Evolutionary conservation across 495 filamentous ascomycete species (phyloP).

Genomic region (Penicillium ochrochloron): DNA sequence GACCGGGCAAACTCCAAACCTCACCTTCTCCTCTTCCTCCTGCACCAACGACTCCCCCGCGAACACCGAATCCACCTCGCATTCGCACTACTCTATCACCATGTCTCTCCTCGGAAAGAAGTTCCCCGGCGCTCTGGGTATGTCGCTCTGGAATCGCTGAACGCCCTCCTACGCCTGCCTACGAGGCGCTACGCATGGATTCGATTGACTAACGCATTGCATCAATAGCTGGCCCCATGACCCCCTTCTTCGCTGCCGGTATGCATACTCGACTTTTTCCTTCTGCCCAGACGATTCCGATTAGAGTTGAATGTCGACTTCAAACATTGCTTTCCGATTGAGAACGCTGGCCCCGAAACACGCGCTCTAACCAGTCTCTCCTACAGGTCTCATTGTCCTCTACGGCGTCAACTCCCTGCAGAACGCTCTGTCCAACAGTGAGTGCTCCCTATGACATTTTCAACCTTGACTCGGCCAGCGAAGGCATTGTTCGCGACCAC

Average conservation of each 20-base stretch:
- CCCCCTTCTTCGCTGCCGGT: conserved; percentile 94
- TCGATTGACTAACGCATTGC: conserved; percentile 36
- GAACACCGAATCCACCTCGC: conserved; percentile 40
- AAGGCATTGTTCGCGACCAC: neutral
- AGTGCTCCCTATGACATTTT: conserved; percentile 40
- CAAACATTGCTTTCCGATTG: conserved; percentile 3
- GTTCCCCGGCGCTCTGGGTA: conserved; percentile 87
- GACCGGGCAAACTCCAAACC: conserved; percentile 47
- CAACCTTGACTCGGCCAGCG: neutral
- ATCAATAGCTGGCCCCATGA: conserved; percentile 77
- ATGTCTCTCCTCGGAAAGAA: conserved; percentile 92
- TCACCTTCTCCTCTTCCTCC: conserved; percentile 41
- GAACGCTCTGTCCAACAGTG: conserved; percentile 72
- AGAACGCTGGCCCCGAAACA: conserved; percentile 10
- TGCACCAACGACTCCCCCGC: conserved; percentile 33
- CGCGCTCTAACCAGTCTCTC: conserved; percentile 38
- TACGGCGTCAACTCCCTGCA: conserved; percentile 86
- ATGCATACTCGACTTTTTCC: conserved; percentile 45
- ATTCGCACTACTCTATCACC: conserved; percentile 46
- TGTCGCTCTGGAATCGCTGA: conserved; percentile 46
- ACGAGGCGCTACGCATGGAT: conserved; percentile 4
- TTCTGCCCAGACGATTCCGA: neutral
- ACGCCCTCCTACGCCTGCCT: neutral
- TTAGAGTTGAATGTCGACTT: conserved; percentile 7
- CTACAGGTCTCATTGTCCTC: conserved; percentile 73